Evolutionary conservation across 1,139 yeast species (phyloP), one percentile per base, ranked within the genome.

Genomic region (Kodamaea derodonti): DNA sequence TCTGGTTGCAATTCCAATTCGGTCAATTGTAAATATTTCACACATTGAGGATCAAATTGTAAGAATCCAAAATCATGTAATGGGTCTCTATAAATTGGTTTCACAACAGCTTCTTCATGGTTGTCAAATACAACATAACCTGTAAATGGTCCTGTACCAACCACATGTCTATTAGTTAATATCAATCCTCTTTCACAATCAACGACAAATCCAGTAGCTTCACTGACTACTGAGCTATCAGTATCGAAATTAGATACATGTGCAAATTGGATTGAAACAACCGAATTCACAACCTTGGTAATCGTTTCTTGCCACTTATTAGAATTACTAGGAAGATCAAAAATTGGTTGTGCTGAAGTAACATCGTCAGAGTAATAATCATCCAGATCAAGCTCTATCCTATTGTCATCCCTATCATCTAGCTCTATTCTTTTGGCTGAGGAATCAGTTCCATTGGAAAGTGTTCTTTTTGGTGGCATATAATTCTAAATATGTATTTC

Each of bases 151-250:
- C 97, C 96, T 0, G 95, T 88, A 1, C 96, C 95, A 28, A 88
- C 95, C 30, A 88, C 97, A 54, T 88, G 97, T 56, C 96, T 75
- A 61, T 90, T 90, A 11, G 97, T 90, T 54, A 90, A 69, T 40
- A 90, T 87, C 42, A 87, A 73, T 8, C 97, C 97, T 28, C 77
- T 60, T 37, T 72, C 67, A 3, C 90, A 72, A 56, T 90, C 97
- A 10, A 90, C 97, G n/a, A 90, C 87, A 56, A 90, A 88, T 5
- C 97, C 97, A 1, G 96, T 86, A 13, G 97, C 97, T 56, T 88
- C 95, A 42, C 94, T 81, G 14, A 84, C 88, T 26, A 83, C 61
- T 1, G 95, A 80, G 2, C 80, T 62, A 49, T 90, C 97, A 25
- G 95, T 83, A 52, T 90, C 97, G 52, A 88, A 88, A 41, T 82